phyloP scores from a whole-genome alignment of 441 rosid genomes.

The Erysimum pusillum region DNA sequence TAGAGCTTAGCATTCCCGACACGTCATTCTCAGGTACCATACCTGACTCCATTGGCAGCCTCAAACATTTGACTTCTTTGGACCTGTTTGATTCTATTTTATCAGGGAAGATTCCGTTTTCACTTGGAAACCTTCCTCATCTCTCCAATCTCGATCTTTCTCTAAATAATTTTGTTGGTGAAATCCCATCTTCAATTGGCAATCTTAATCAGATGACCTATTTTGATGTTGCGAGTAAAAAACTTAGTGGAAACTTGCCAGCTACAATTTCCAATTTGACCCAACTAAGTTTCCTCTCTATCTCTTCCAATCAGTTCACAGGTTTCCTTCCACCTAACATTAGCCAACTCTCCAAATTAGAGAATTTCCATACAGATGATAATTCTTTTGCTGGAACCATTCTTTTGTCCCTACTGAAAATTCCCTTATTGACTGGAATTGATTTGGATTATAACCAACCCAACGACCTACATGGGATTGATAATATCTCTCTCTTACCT shows the following conservation, averaged over 20 bases:
- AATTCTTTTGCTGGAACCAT: not conserved
- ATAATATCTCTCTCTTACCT: not conserved
- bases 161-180: not conserved
- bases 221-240: not conserved
- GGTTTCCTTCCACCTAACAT: not conserved
- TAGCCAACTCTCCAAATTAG: not conserved
- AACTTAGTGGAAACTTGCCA: not conserved
- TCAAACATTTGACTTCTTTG: constrained; percentile 17
- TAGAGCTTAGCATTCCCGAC: not conserved
- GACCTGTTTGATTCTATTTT: not conserved
- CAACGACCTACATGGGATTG: not conserved
- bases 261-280: not conserved
- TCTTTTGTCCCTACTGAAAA: not conserved
- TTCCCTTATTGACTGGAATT: not conserved
- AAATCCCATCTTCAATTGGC: constrained; percentile 1
- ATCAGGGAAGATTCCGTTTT: not conserved
- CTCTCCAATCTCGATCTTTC: not conserved
- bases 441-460: not conserved
- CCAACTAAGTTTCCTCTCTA: not conserved
- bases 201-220: not conserved
- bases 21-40: constrained; percentile 13
- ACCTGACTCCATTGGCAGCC: constrained; percentile 1
- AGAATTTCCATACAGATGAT: rapidly evolving
- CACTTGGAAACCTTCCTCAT: constrained; percentile 1
- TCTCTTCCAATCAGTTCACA: not conserved